These are phyloP conservation scores for Myochromella boudieri DNA, from an alignment of 768 basidiomycete species.

Conservation along the genomic window DNA sequence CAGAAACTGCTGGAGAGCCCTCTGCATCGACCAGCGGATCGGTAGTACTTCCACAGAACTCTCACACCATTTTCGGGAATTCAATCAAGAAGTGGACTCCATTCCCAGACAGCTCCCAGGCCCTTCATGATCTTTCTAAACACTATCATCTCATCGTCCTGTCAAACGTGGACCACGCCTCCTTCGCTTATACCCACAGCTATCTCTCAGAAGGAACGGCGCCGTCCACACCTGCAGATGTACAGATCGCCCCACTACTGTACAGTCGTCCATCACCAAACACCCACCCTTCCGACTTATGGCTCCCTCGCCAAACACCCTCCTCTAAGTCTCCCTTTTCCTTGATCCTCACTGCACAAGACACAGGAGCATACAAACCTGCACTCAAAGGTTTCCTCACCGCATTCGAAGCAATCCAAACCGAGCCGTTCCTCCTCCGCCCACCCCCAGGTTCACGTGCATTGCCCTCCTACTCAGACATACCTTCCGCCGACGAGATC, in stretches of 20 bases:
- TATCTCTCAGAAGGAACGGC: conserved; percentile 46
- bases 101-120: conserved; percentile 65
- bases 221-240: conserved; percentile 10
- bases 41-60: conserved; percentile 15
- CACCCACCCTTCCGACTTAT: conserved; percentile 34
- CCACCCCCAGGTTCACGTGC: conserved; percentile 19
- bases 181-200: conserved; percentile 60
- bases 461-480: too few relatives aligned
- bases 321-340: conserved; percentile 59
- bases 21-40: conserved; percentile 19
- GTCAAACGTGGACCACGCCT: conserved; percentile 70
- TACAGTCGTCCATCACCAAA: conserved; percentile 32
- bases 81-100: conserved; percentile 63
- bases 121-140: conserved; percentile 57
- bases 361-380: conserved; percentile 74
- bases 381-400: conserved; percentile 52
- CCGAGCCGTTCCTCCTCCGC: conserved; percentile 37
- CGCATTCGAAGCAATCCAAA: conserved; percentile 42
- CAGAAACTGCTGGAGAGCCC: conserved; percentile 6
- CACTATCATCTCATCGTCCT: conserved; percentile 72
- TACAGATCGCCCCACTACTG: conserved; percentile 16
- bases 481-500: conserved; percentile 24
- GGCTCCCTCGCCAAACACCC: conserved; percentile 42
- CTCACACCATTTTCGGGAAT: conserved; percentile 52
- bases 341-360: conserved; percentile 69